Base-by-base conservation (phyloP, 495 filamentous ascomycete genomes). In the Penicillium steckii region DNA sequence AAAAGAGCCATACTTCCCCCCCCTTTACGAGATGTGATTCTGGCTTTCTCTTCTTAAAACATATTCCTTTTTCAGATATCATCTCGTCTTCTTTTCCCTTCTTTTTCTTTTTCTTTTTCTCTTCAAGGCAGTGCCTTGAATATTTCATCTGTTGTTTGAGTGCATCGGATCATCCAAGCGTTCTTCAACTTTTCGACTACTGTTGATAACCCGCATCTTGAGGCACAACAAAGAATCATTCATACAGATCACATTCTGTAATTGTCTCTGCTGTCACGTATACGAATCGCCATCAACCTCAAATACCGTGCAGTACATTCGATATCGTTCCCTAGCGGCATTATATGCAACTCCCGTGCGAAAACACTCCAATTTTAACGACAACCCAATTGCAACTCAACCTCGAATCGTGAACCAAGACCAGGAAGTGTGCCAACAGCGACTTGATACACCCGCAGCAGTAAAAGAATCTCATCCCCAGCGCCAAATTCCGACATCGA, bases 201-300 rank as follows among this genome's bases (percentile, higher is more conserved):
- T 43, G 25, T 50, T 43, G 23, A 50, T 49, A 49, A 26, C 8
- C 23, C 10, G 44, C 46, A 48, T 18, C 33, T 38, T 44, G 13
- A 44, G 15, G 23, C n/a, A 44, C 12, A 27, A 50, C 13, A 27
- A 41, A 43, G 21, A 40, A 42, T n/a, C 35, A 47, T 23, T 47
- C 38, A 44, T 40, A 53, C 50, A 53, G 44, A 53, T 32, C 29
- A 24, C 25, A 29, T 53, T 53, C 50, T 53, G 43, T 33, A 46
- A 46, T 32, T 46, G 35, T 8, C 42, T 22, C 12, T 45, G 15
- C 19, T 45, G 37, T 23, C 38, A 23, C 38, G 38, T 41, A n/a
- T n/a, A 41, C 38, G 38, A 41, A 22, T n/a, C 38, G 19, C 27
- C 33, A 37, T 1, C 15, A 15, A 37, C 26, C 26, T 1, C 19